Base-by-base conservation (phyloP, 495 filamentous ascomycete species). In the Talaromyces borbonicus region DNA sequence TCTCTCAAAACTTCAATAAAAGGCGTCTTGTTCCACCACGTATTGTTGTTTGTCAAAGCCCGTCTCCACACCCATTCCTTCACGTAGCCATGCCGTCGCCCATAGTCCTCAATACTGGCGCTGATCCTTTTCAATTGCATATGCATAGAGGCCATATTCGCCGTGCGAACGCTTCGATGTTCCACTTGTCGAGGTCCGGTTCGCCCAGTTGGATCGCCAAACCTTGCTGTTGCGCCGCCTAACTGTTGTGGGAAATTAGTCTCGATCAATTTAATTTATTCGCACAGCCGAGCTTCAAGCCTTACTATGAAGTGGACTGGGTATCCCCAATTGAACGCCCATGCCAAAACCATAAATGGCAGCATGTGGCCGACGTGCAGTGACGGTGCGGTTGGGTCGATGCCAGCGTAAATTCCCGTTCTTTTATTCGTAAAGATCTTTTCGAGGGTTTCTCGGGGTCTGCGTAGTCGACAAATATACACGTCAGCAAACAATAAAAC, bases 301-400 rank as follows among this genome's bases (percentile, higher is more conserved):
- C 69, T 59, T 46, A 85, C 71, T 49, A 99, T 61, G 40, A 81
- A 83, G 18, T 84, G 73, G 11, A 85, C 71, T 24, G 76, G 71
- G 52, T 84, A 81, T 11, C 92, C 90, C 64, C 89, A 77, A 30
- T 94, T 68, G 58, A 90, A 93, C 69, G 87, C 83, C 85, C 92
- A 96, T 48, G 88, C 90, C 22, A 96, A 63, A 1, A 87, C 80
- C 92, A 99, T 97, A 32, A 97, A 73, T 7, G 92, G 90, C 8
- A 97, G 65, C 46, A 99, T 78, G 61, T 99, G 89, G 24, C 92
- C 92, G 45, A 97, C 71, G 59, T 99, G 92, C 52, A 97, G 68
- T 4, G 90, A 95, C 20, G 78, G 74, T 3, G 90, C 93, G 0
- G 93, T 96, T 9, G 92, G 89, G 54, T 99, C 92, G 39, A 99